Base-by-base conservation (phyloP, 345 rosid species). In the Linum tenue region DNA sequence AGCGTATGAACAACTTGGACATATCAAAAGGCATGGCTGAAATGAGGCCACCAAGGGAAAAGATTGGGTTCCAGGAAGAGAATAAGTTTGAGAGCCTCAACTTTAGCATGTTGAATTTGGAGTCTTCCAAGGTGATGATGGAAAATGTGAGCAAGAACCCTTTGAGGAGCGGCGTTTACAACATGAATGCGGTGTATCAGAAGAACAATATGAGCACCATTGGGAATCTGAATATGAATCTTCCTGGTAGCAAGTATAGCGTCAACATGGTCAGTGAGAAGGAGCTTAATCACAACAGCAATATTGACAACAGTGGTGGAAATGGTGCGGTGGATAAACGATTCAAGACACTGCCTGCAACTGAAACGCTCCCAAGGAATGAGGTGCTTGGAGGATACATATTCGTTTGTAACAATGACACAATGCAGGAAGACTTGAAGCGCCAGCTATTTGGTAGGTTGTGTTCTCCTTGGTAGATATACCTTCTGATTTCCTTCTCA, bases 341-440 rank as follows among this genome's bases (percentile, higher is more conserved):
- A 82, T 84, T 86, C 81, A 94, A 94, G 78, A 94, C 99, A 36
- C 65, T 94, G 76, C 99, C 99, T 71, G 95, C 97, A 0, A 77
- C 95, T 0, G 99, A 94, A 84, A 90, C 86, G 2, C 96, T 94
- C 22, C 99, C 92, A 0, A 78, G 99, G 62, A 86, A 94, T 58
- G 97, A 94, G 80, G 97, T 88, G 67, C 99, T 94, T 73, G 99
- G 99, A 60, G 99, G 99, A 2, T 94, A 94, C 76, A 88, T 90
- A 76, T 94, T 94, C 75, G 99, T 94, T 41, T 94, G 99, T 66
- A 94, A 90, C 89, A 90, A 94, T 60, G 99, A 94, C 68, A 94
- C 99, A 5, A 94, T 90, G 99, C 96, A 90, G 85, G 99, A 94
- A 69, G 99, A 94, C 63, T 66, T 94, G 72, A 90, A 94, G 76